Conservation (phyloP, 1,284 basidiomycete species). For the Gomphus bonarii region DNA sequence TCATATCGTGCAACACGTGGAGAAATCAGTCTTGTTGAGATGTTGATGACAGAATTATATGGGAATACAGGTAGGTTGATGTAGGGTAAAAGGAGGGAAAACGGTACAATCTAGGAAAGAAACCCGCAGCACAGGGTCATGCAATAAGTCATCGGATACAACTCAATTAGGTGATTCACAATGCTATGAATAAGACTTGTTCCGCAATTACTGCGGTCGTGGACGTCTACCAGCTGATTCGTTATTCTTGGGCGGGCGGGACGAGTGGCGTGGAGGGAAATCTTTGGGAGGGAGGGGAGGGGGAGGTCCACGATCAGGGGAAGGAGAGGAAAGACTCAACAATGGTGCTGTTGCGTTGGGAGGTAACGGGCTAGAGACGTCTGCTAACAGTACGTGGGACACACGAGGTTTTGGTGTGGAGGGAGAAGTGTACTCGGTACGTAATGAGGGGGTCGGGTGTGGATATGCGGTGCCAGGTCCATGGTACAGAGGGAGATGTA, state of each 20-base stretch:
- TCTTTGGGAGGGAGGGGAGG: conserved; percentile 5
- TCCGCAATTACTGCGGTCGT: background rate
- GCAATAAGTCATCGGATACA: background rate
- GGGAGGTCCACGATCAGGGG: conserved; percentile 1
- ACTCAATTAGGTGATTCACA: background rate
- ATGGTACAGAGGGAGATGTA: background rate
- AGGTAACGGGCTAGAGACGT: background rate
- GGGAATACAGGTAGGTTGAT: background rate
- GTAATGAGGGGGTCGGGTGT: background rate
- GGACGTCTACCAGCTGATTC: background rate
- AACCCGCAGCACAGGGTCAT: background rate
- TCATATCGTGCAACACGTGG: background rate
- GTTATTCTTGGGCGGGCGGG: background rate
- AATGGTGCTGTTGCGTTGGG: background rate
- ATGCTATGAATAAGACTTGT: background rate
- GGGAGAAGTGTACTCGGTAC: background rate
- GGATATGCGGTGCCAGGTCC: background rate
- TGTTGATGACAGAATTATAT: background rate
- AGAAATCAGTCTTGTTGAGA: background rate
- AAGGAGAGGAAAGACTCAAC: background rate
- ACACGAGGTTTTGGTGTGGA: background rate
- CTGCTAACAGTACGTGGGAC: background rate
- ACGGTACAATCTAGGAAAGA: background rate
- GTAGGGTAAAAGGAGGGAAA: background rate
- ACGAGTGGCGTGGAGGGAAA: background rate